A percentile compares a stretch with the other conserved stretches of the same genome.
phyloP scores from a whole-genome alignment of 139 green algal genomes.

The Chlorella sp. region DNA sequence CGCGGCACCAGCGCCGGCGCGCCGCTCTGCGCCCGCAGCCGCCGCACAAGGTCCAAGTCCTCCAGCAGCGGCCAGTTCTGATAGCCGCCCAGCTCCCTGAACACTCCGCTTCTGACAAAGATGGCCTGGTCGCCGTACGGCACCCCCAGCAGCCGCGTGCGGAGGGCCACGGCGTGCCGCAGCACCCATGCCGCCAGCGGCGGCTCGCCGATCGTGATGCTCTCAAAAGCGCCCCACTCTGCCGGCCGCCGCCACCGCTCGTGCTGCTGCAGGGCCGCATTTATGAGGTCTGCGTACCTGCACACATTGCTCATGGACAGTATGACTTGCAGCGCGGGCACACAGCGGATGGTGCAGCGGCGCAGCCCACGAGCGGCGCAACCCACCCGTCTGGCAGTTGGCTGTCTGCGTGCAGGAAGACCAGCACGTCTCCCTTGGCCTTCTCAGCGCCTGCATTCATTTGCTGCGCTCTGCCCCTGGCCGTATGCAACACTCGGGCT shows the following conservation, averaged over 20 bases:
- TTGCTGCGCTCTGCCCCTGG: conserved; percentile 49
- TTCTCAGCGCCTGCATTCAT: conserved; percentile 55
- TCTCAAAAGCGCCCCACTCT: conserved; percentile 65
- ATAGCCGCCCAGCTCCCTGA: conserved; percentile 42
- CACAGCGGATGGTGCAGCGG: too few relatives aligned
- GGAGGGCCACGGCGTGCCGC: conserved; percentile 32
- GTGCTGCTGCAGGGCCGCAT: not conserved
- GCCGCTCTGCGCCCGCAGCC: conserved; percentile 31
- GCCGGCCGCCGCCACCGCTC: not conserved
- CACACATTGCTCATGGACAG: too few relatives aligned
- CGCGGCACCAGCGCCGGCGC: conserved; percentile 44
- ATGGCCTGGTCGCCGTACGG: conserved; percentile 78
- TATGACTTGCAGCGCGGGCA: too few relatives aligned
- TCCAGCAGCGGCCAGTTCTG: conserved; percentile 66
- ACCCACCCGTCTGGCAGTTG: conserved; percentile 46
- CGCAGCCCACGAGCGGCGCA: too few relatives aligned
- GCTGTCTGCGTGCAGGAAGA: conserved; percentile 76
- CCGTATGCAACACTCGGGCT: conserved; percentile 33
- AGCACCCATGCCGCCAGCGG: conserved; percentile 22
- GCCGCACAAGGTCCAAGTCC: conserved; percentile 66
- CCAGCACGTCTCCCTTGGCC: conserved; percentile 44
- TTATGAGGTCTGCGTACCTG: not conserved
- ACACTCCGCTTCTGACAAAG: conserved; percentile 48
- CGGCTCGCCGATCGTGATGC: conserved; percentile 37
- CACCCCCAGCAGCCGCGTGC: conserved; percentile 40